Conservation (phyloP, 805 yeast species). For the Yarrowia porcina region DNA sequence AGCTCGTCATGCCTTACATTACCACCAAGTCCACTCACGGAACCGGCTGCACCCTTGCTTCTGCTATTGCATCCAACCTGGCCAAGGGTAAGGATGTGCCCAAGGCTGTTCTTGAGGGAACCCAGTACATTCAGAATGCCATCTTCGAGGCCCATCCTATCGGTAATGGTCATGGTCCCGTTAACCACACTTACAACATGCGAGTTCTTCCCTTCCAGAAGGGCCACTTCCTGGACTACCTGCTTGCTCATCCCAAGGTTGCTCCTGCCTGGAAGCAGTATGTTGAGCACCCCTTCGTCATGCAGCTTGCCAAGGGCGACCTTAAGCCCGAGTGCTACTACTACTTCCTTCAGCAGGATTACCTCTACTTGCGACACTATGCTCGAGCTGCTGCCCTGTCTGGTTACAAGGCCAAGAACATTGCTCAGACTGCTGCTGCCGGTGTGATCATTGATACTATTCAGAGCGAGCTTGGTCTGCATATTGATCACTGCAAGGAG, state of each 20-base stretch:
- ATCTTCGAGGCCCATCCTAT: constrained; percentile 47
- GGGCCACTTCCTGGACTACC: constrained; percentile 48
- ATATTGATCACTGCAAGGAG: constrained; percentile 49
- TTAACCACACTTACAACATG: constrained; percentile 58
- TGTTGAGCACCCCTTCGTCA: constrained; percentile 57
- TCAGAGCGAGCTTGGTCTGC: constrained; percentile 54
- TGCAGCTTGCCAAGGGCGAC: constrained; percentile 49
- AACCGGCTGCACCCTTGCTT: constrained; percentile 84
- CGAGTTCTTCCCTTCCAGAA: constrained; percentile 36
- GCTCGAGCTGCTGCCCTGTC: constrained; percentile 64
- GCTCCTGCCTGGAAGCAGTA: constrained; percentile 56
- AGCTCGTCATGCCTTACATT: constrained; percentile 49
- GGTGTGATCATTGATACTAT: constrained; percentile 51
- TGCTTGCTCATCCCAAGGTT: constrained; percentile 56
- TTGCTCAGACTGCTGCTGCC: constrained; percentile 45
- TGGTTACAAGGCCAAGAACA: constrained; percentile 57
- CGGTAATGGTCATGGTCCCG: constrained; percentile 63
- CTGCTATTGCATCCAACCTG: constrained; percentile 72
- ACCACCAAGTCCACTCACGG: constrained; percentile 69
- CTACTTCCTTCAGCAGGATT: constrained; percentile 61
- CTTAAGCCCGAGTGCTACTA: constrained; percentile 51
- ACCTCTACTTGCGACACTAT: constrained; percentile 64
- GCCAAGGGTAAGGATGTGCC: constrained; percentile 52
- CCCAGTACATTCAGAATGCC: constrained; percentile 66
- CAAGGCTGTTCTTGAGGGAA: constrained; percentile 53